Percentiles rank a stretch among this genome's conserved stretches.
These are phyloP conservation scores for Dictyostelium brefeldianum DNA, from an alignment of 78 protist genomes.

Conservation along the genomic window DNA sequence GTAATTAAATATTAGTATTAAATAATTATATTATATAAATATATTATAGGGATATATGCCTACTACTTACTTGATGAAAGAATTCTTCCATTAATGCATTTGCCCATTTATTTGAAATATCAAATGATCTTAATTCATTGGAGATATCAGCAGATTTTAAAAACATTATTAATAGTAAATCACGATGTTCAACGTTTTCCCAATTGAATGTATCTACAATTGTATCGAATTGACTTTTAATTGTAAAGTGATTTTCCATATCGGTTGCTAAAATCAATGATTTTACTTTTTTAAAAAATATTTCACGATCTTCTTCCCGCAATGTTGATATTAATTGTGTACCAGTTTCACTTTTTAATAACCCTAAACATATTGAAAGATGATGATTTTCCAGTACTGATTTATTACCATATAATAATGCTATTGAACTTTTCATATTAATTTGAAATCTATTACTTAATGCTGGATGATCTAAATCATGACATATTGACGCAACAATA, in stretches of 20 bases:
- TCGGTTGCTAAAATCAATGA: conserved; percentile 73
- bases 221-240: conserved; percentile 36
- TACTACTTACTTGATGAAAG: conserved; percentile 25
- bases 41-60: too few species aligned
- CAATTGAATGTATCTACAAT: conserved; percentile 8
- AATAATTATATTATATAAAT: too few species aligned
- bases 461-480: conserved; percentile 96
- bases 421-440: conserved; percentile 83
- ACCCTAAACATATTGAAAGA: conserved; percentile 47
- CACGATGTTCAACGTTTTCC: conserved; percentile 46
- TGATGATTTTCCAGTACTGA: conserved; percentile 94
- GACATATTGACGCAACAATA: conserved; percentile 88
- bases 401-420: conserved; percentile 86
- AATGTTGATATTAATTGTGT: not conserved
- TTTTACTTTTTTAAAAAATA: conserved; percentile 12
- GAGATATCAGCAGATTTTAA: conserved; percentile 68
- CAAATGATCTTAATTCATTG: conserved; percentile 59
- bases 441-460: conserved; percentile 88
- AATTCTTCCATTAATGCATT: conserved; percentile 64
- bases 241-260: conserved; percentile 61
- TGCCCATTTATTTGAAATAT: conserved; percentile 66
- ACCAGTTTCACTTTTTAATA: not conserved
- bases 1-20: too few species aligned
- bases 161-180: conserved; percentile 67
- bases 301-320: conserved; percentile 18